A percentile compares a stretch with the other conserved stretches of the same genome.
phyloP scores from a whole-genome alignment of 1,284 basidiomycete species.

The Salmacisia buchloeana region DNA sequence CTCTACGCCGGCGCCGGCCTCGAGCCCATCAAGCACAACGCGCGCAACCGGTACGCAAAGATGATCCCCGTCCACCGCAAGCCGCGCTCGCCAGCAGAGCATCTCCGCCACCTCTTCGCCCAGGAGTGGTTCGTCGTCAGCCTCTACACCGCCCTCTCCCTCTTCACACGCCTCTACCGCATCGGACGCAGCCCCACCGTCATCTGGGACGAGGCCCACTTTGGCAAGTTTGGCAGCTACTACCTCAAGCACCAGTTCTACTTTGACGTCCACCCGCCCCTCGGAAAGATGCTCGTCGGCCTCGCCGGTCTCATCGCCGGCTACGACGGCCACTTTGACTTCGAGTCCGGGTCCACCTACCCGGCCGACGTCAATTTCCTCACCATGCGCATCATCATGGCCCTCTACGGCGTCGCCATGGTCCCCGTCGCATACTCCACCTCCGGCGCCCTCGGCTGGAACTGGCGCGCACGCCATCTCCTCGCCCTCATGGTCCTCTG shows the following conservation, averaged over 20 bases:
- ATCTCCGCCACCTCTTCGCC: slow-evolving; percentile 17
- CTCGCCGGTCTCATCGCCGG: slow-evolving; percentile 83
- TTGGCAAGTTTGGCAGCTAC: slow-evolving; percentile 62
- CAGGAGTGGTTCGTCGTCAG: slow-evolving; percentile 51
- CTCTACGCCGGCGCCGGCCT: slow-evolving; percentile 10
- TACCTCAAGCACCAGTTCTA: slow-evolving; percentile 72
- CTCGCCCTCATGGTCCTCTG: slow-evolving; percentile 84
- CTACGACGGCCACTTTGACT: slow-evolving; percentile 87
- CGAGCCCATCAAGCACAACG: slow-evolving; percentile 9
- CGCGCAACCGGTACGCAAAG: slow-evolving; percentile 32
- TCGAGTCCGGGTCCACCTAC: slow-evolving; percentile 84
- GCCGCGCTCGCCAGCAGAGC: slow-evolving; percentile 26
- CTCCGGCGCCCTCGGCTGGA: slow-evolving; percentile 89
- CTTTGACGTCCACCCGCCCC: slow-evolving; percentile 69
- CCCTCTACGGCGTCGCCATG: slow-evolving; percentile 87
- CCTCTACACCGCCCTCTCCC: slow-evolving; percentile 84
- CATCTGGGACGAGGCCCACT: slow-evolving; percentile 80
- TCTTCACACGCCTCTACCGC: slow-evolving; percentile 88
- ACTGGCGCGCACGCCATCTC: slow-evolving; percentile 78
- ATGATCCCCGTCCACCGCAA: slow-evolving; percentile 41
- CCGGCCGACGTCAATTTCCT: slow-evolving; percentile 81
- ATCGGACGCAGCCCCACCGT: slow-evolving; percentile 84
- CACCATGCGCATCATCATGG: slow-evolving; percentile 90
- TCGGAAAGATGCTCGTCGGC: slow-evolving; percentile 98
- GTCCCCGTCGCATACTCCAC: slow-evolving; percentile 96